These are phyloP conservation scores for Aspergillus hancockii DNA, from an alignment of 495 filamentous ascomycete genomes.

Conservation along the genomic window DNA sequence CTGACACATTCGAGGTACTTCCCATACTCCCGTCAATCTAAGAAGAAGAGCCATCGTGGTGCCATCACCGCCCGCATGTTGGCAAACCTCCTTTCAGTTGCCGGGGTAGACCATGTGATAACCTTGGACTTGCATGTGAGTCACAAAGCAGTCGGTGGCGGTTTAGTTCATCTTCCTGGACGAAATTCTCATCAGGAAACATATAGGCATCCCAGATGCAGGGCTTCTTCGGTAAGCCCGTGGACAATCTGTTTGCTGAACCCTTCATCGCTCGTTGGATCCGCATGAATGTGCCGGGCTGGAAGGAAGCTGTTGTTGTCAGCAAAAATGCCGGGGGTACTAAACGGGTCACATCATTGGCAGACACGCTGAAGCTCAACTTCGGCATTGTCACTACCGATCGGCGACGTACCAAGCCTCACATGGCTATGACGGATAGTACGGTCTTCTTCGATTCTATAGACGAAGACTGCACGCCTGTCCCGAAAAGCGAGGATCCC, in stretches of 20 bases:
- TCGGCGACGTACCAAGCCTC: conserved; percentile 61
- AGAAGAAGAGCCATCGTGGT: conserved; percentile 96
- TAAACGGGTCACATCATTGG: conserved; percentile 94
- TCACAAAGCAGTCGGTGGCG: conserved; percentile 16
- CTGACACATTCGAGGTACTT: conserved; percentile 71
- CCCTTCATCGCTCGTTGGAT: conserved; percentile 97
- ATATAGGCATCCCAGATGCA: conserved; percentile 87
- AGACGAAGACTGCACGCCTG: conserved; percentile 31
- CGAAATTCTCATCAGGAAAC: conserved; percentile 15
- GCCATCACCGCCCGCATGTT: conserved; percentile 97
- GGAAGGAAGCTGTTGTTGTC: conserved; percentile 91
- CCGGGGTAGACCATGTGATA: conserved; percentile 95
- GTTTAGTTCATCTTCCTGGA: conserved; percentile 6
- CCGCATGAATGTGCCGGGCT: conserved; percentile 77
- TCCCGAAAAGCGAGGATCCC: conserved; percentile 29
- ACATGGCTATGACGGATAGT: conserved; percentile 66
- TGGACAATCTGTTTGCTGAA: conserved; percentile 96
- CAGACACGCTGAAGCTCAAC: conserved; percentile 93
- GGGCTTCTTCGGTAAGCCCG: conserved; percentile 96
- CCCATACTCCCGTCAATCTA: conserved; percentile 96
- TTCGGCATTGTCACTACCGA: conserved; percentile 98
- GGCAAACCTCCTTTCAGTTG: conserved; percentile 88
- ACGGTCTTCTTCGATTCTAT: conserved; percentile 53
- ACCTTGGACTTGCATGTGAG: conserved; percentile 90
- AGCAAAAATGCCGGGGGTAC: conserved; percentile 98